A percentile compares a stretch with the other conserved stretches of the same genome.
These are phyloP conservation scores for Sesbania bispinosa DNA, from an alignment of 306 rosid genomes.

Conservation along the genomic window DNA sequence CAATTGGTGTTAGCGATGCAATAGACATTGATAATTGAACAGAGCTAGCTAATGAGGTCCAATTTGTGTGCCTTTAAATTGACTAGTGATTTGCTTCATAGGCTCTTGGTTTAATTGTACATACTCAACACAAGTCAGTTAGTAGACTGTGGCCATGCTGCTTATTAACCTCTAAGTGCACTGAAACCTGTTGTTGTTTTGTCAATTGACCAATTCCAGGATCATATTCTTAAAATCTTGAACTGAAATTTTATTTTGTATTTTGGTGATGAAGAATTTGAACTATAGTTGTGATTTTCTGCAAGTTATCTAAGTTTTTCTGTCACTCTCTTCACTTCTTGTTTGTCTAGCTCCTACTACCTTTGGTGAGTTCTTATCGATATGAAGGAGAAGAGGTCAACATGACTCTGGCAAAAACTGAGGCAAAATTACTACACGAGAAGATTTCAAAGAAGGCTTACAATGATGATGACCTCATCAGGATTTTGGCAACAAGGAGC, in stretches of 20 bases:
- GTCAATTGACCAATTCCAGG: background rate
- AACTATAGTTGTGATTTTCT: background rate
- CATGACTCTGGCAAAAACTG: conserved; percentile 52
- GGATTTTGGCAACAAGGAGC: conserved; percentile 64
- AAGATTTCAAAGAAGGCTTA: conserved; percentile 59
- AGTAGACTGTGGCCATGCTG: background rate
- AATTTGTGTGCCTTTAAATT: background rate
- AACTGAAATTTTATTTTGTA: background rate
- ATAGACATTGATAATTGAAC: background rate
- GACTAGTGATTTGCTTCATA: background rate
- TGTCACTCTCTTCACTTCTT: background rate
- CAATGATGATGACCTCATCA: conserved; percentile 52
- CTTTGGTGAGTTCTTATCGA: conserved; percentile 55
- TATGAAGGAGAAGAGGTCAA: conserved; percentile 60
- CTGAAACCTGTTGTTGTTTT: background rate
- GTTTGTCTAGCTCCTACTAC: conserved; percentile 47
- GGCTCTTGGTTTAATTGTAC: background rate
- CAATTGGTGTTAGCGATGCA: background rate
- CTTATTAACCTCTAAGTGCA: background rate
- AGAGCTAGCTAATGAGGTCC: background rate
- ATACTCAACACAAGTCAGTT: background rate
- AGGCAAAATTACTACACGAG: conserved; percentile 62
- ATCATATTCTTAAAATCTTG: background rate
- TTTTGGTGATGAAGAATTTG: background rate
- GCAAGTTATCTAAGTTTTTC: background rate